A percentile compares a stretch with the other conserved stretches of the same genome.
Evolutionary conservation across 768 basidiomycete species (phyloP).

Genomic region (Hygrophorus pudorinus): DNA sequence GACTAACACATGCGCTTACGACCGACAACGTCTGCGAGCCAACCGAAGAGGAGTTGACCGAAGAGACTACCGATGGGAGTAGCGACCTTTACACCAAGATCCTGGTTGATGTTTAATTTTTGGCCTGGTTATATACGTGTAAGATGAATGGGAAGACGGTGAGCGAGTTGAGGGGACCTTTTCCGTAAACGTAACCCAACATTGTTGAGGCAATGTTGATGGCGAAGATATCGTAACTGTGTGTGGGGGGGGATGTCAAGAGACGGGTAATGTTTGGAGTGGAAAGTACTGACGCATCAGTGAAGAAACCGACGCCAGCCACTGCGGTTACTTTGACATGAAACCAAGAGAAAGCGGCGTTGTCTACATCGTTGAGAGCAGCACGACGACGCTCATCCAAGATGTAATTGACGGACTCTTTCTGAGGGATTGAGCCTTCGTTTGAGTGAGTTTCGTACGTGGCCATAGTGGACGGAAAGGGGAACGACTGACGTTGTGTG

Average conservation of each 20-base stretch:
- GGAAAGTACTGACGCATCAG: slow-evolving; percentile 50
- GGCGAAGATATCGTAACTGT: slow-evolving; percentile 76
- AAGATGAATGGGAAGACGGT: slow-evolving; percentile 2
- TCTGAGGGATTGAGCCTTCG: slow-evolving; percentile 21
- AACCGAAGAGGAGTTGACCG: slow-evolving; percentile 73
- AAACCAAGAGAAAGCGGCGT: slow-evolving; percentile 85
- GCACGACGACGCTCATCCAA: slow-evolving; percentile 69
- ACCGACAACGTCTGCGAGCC: slow-evolving; percentile 68
- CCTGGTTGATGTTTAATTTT: slow-evolving; percentile 48
- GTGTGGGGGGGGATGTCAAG: not conserved
- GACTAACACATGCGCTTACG: slow-evolving; percentile 72
- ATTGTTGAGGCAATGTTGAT: slow-evolving; percentile 81
- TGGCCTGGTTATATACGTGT: slow-evolving; percentile 19
- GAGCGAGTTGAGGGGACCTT: slow-evolving; percentile 14
- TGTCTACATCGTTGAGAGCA: slow-evolving; percentile 81
- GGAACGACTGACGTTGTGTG: not conserved
- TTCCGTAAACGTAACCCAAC: slow-evolving; percentile 74
- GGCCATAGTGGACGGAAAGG: slow-evolving; percentile 20
- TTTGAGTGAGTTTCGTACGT: slow-evolving; percentile 28
- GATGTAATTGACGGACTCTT: slow-evolving; percentile 24
- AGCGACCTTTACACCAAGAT: slow-evolving; percentile 70
- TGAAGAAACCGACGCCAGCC: slow-evolving; percentile 85
- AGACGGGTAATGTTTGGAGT: not conserved
- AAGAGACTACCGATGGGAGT: slow-evolving; percentile 67
- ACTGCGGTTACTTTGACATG: slow-evolving; percentile 68